Base-by-base conservation (phyloP, 768 basidiomycete species). In the Rhodotorula graminis region DNA sequence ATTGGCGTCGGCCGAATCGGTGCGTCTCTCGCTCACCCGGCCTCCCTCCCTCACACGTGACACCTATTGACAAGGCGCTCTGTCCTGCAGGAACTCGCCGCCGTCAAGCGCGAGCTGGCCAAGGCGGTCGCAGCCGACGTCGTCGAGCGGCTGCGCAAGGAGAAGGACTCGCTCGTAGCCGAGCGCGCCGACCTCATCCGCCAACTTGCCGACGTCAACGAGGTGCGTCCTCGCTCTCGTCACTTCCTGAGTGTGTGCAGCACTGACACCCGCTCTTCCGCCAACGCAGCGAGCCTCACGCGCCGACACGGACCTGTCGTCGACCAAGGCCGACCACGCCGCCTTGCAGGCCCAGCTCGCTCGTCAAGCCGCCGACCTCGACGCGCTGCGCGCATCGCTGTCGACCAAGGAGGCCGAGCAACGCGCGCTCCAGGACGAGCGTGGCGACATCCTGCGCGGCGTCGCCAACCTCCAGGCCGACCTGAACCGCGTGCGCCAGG, bases 111-210 rank as follows among this genome's bases (percentile, higher is more conserved):
- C 6, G 21, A 52, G 23, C 27, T 42, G 46, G 58, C 60, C 29
- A 33, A 49, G 2, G 50, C 58, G 8, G 29, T n/a, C 7, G n/a
- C 64, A 1, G 4, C 83, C 0, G 85, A 87, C 70, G 85, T 86
- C 6, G 89, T 92, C 61, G 87, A 90, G 40, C 86, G 89, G 44
- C 83, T 93, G 46, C 86, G 92, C 31, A 86, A 89, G 71, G 92
- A 93, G 77, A 88, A 90, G 8, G 85, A 88, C 42, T 79, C 88
- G 61, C 85, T 93, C 37, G 84, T 84, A 16, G 80, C 82, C 25
- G 90, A 92, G 76, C 87, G 92, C 78, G 89, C 89, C 79, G 84
- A 86, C 59, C 84, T 93, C 44, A 90, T 92, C 78, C 84, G 84
- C 31, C 86, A 85, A 29, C 88, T 88, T 75, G 80, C 86, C 8